Base-by-base conservation (phyloP, 305 asterid species). In the Nicotiana rustica region DNA sequence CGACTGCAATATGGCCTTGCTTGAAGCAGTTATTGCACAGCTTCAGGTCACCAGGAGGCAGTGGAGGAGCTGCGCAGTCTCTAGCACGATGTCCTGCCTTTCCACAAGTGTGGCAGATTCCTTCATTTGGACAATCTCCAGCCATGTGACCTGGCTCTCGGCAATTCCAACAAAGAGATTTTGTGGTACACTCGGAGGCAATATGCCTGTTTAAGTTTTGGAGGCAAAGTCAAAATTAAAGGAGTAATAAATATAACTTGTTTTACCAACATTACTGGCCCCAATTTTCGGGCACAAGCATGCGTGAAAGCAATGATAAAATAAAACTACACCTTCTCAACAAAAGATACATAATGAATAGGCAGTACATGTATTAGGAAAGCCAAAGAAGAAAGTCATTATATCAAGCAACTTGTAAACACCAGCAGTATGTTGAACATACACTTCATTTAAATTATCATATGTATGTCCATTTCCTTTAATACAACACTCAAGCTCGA, bases 61-160 rank as follows among this genome's bases (percentile, higher is more conserved):
- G 80, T 21, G 87, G 91, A 77, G 97, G 94, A 76, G 93, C 90
- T 0, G 90, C 61, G 92, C 99, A 95, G 86, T 95, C 99, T 67
- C 94, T 85, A 64, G 99, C 99, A 67, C 92, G 98, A 87, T 94
- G 99, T 9, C 99, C 99, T 7, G 94, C 94, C 85, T 94, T 96
- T 56, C 98, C 98, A 69, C 99, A 96, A 38, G 98, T 93, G 88
- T 96, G 99, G 90, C 99, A 96, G 85, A 96, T 91, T 47, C 98
- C 97, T 86, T 96, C 98, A 25, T 96, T 96, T 35, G 98, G 95
- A 87, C 99, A 96, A 71, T 88, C 89, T 78, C 97, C 97, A 29
- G 99, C 99, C 95, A 92, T 92, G 88, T 96, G 99, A 60, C 99
- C 99, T 8, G 99, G 98, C 81, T 96, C 99, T 57, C 98, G 95